These are phyloP conservation scores for Fraxinus cuspidata DNA, from an alignment of 257 asterid genomes.

Conservation along the genomic window DNA sequence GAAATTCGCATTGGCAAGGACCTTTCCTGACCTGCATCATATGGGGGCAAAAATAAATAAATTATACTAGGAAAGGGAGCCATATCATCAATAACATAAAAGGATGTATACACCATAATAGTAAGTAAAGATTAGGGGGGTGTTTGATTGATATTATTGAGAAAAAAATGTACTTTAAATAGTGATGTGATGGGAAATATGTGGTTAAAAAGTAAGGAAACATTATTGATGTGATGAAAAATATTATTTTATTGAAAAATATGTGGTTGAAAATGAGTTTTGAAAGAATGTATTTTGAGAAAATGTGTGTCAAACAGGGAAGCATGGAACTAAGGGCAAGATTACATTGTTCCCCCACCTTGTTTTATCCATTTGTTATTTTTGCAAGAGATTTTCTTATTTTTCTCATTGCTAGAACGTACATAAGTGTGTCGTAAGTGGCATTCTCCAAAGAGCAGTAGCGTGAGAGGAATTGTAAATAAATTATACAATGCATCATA, in stretches of 20 bases:
- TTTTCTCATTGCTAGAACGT: neutral
- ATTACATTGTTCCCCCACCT: neutral
- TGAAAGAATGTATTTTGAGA: too few relatives aligned
- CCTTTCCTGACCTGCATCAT: conserved; percentile 65
- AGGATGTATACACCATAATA: neutral
- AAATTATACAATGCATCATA: neutral
- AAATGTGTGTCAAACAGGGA: too few relatives aligned
- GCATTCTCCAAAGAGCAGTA: neutral
- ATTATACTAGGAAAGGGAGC: neutral
- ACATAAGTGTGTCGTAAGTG: neutral
- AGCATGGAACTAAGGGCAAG: neutral
- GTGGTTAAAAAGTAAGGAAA: too few relatives aligned
- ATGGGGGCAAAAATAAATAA: neutral
- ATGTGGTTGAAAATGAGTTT: too few relatives aligned
- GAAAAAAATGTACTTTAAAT: too few relatives aligned
- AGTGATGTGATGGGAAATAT: too few relatives aligned
- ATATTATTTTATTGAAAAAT: too few relatives aligned
- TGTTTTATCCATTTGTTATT: neutral
- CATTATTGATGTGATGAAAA: too few relatives aligned
- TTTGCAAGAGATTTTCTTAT: neutral
- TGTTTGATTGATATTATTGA: too few relatives aligned
- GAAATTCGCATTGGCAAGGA: conserved; percentile 65
- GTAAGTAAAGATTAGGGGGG: too few relatives aligned
- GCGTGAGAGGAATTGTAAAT: neutral
- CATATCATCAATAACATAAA: neutral